Evolutionary conservation across 164 flowering plant genomes (phyloP).

Genomic region (Macadamia integrifolia): DNA sequence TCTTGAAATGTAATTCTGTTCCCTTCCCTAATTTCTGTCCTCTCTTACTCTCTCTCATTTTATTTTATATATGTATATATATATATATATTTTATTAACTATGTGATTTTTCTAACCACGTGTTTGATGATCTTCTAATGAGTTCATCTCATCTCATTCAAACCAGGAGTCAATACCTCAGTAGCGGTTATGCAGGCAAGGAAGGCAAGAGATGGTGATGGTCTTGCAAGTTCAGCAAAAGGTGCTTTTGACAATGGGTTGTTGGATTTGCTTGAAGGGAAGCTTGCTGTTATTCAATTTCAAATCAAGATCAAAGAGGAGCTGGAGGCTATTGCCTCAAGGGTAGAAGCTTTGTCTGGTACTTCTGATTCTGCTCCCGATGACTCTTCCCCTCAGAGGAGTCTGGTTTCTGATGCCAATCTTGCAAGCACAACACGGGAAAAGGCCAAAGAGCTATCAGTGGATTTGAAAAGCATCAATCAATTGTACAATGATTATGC

Average conservation of each 20-base stretch:
- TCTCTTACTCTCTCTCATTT: too few species aligned
- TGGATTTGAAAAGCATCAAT: conserved; percentile 90
- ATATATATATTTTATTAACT: too few species aligned
- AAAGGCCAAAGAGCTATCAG: conserved; percentile 78
- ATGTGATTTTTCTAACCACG: too few species aligned
- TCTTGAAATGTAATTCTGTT: too few species aligned
- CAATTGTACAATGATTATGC: conserved; percentile 96
- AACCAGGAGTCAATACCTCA: conserved; percentile 83
- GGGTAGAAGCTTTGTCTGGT: conserved; percentile 37
- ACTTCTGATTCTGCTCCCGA: conserved; percentile 36
- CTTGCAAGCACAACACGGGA: conserved; percentile 43
- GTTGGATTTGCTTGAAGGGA: conserved; percentile 90
- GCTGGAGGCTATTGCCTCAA: conserved; percentile 59
- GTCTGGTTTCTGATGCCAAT: conserved; percentile 26
- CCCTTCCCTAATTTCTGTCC: too few species aligned
- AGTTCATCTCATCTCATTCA: conserved; percentile 7
- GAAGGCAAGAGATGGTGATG: conserved; percentile 56
- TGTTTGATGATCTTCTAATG: too few species aligned
- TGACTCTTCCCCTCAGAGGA: conserved; percentile 39
- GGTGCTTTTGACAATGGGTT: conserved; percentile 65
- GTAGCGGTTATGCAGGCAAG: conserved; percentile 98
- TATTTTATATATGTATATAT: neutral
- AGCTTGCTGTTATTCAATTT: conserved; percentile 88
- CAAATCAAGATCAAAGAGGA: conserved; percentile 86
- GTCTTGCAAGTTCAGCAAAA: conserved; percentile 39